phyloP scores from a whole-genome alignment of 805 yeast species.

The Kuraishia cidri region DNA sequence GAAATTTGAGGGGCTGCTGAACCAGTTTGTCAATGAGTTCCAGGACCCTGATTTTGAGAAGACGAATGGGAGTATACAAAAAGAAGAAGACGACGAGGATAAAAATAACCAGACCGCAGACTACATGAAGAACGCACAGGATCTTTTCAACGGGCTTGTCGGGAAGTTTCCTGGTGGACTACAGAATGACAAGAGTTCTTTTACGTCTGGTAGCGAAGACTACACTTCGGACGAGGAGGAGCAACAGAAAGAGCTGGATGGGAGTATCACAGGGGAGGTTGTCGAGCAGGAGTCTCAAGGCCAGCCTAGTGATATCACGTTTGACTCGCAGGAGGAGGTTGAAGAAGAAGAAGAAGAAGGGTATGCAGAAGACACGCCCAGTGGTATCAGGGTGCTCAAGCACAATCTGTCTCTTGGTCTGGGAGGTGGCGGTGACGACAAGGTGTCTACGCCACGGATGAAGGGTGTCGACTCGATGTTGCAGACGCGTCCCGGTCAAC shows the following conservation, averaged over 20 bases:
- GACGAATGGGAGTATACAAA: constrained; percentile 2
- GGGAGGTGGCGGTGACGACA: too few species aligned
- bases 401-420: not conserved
- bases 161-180: constrained; percentile 6
- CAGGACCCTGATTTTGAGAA: constrained; percentile 2
- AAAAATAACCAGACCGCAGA: constrained; percentile 8
- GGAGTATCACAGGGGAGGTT: too few species aligned
- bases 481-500: not conserved
- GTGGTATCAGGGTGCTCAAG: not conserved
- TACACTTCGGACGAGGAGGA: constrained; percentile 20
- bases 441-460: constrained; percentile 13
- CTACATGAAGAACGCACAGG: constrained; percentile 11
- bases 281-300: not conserved
- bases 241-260: constrained; percentile 10
- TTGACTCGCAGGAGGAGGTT: not conserved
- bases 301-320: not conserved
- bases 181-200: constrained; percentile 5
- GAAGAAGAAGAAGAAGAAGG: not conserved
- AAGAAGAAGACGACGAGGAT: constrained; percentile 1
- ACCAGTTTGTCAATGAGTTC: constrained; percentile 6
- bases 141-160: constrained; percentile 9
- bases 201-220: constrained; percentile 14
- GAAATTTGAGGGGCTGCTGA: constrained; percentile 15
- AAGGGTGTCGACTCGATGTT: constrained; percentile 2
- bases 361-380: not conserved